Evolutionary conservation across 148 eudicot species (phyloP).

Genomic region (Spergularia marina): DNA sequence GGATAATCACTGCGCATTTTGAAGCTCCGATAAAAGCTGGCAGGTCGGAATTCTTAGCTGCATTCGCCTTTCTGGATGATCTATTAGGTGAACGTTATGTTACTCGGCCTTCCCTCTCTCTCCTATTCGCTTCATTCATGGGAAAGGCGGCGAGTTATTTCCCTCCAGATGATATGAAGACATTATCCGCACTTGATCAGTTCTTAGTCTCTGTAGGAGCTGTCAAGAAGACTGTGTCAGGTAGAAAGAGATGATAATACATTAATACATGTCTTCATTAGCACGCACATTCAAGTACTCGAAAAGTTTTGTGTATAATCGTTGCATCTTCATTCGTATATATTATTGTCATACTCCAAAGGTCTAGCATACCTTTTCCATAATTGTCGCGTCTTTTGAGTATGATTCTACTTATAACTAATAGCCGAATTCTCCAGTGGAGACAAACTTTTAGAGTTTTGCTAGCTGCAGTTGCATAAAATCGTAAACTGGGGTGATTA

Average conservation of each 20-base stretch:
- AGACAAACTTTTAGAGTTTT: no score
- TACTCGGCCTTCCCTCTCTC: constrained; percentile 76
- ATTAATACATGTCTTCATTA: neutral
- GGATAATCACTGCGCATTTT: constrained; percentile 97
- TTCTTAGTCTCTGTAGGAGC: constrained; percentile 93
- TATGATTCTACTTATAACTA: no score
- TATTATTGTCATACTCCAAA: no score
- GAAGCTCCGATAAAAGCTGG: constrained; percentile 83
- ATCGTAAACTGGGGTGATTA: no score
- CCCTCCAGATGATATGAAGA: constrained; percentile 98
- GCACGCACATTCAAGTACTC: no score
- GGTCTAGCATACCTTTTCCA: no score
- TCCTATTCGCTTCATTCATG: constrained; percentile 71
- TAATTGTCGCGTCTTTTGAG: no score
- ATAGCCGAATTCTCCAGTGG: no score
- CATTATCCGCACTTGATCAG: constrained; percentile 86
- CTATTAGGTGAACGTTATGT: constrained; percentile 70
- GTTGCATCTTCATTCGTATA: no score
- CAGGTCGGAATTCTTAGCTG: constrained; percentile 83
- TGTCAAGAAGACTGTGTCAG: constrained; percentile 94
- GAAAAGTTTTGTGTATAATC: no score
- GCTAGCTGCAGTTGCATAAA: no score
- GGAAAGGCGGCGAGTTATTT: constrained; percentile 93
- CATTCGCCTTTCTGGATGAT: constrained; percentile 88
- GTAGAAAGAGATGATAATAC: constrained; percentile 58